A percentile compares a stretch with the other conserved stretches of the same genome.
Conservation (phyloP, 2,329 filamentous ascomycete species). For the Neopestalotiopsis rosae region DNA sequence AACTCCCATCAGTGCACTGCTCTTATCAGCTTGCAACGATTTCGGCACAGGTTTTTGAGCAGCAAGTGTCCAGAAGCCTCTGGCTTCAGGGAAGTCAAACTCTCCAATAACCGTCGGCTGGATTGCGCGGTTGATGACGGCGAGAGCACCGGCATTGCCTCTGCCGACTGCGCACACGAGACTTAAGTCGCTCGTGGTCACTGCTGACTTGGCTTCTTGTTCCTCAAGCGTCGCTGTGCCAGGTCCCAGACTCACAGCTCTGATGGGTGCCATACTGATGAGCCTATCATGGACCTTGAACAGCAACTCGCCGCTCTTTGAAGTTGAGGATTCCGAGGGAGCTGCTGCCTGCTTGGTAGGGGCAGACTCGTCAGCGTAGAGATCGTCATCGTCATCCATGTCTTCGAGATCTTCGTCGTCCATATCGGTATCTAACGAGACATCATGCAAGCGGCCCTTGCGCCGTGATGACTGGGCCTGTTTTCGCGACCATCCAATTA, state of each 20-base stretch:
- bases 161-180: constrained; percentile 67
- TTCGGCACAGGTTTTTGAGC: constrained; percentile 72
- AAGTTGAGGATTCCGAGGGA: constrained; percentile 43
- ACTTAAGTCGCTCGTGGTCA: constrained; percentile 62
- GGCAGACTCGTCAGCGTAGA: constrained; percentile 65
- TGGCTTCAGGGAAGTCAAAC: constrained; percentile 74
- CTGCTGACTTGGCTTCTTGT: constrained; percentile 50
- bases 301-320: constrained; percentile 66
- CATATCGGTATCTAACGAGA: constrained; percentile 54
- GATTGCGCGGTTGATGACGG: constrained; percentile 78
- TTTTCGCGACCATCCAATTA: constrained; percentile 80
- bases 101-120: constrained; percentile 73
- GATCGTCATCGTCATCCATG: constrained; percentile 69
- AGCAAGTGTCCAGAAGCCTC: constrained; percentile 81
- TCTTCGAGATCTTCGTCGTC: constrained; percentile 61
- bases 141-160: constrained; percentile 71
- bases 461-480: constrained; percentile 66
- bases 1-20: constrained; percentile 52
- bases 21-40: constrained; percentile 56
- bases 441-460: constrained; percentile 64
- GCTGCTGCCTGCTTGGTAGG: constrained; percentile 39
- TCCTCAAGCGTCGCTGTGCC: constrained; percentile 45
- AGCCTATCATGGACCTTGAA: constrained; percentile 82
- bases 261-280: constrained; percentile 79
- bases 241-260: constrained; percentile 73